Percentiles rank a stretch among this genome's conserved stretches.
Conservation (phyloP, 768 basidiomycete genomes). For the Tulasnella sp. region DNA sequence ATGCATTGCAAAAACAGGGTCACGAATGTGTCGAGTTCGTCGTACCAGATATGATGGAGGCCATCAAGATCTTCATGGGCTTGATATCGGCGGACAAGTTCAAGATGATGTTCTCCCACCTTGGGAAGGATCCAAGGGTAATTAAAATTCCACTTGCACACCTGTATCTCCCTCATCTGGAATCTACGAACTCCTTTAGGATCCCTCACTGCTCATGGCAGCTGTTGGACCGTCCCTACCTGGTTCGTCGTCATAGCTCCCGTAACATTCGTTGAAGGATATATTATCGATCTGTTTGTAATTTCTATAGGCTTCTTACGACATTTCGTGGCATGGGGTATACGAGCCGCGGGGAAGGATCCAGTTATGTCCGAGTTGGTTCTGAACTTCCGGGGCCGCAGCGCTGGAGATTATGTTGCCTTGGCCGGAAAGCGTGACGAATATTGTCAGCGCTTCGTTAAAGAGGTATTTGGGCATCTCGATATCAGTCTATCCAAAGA, state of each 20-base stretch:
- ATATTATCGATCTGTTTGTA: no score
- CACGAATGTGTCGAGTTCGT: slow-evolving; percentile 71
- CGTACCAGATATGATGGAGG: slow-evolving; percentile 35
- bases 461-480: slow-evolving; percentile 3
- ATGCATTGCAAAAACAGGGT: slow-evolving; percentile 50
- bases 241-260: no score
- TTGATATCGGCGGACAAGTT: slow-evolving; percentile 66
- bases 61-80: slow-evolving; percentile 49
- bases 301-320: no score
- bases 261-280: no score
- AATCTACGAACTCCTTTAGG: slow-evolving; percentile 21
- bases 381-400: slow-evolving; percentile 16
- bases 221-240: slow-evolving; percentile 27
- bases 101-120: slow-evolving; percentile 48
- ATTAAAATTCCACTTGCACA: slow-evolving; percentile 24
- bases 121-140: slow-evolving; percentile 61
- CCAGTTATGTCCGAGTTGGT: slow-evolving; percentile 21
- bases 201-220: slow-evolving; percentile 26
- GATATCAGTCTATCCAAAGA: neutral
- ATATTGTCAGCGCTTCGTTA: slow-evolving; percentile 15
- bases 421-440: slow-evolving; percentile 18
- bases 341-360: slow-evolving; percentile 21
- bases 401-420: slow-evolving; percentile 14
- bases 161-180: slow-evolving; percentile 17
- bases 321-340: no score